Evolutionary conservation across 192 early-diverging fungal species (phyloP), one percentile per base, ranked within the genome.

Genomic region (Podila minutissima): DNA sequence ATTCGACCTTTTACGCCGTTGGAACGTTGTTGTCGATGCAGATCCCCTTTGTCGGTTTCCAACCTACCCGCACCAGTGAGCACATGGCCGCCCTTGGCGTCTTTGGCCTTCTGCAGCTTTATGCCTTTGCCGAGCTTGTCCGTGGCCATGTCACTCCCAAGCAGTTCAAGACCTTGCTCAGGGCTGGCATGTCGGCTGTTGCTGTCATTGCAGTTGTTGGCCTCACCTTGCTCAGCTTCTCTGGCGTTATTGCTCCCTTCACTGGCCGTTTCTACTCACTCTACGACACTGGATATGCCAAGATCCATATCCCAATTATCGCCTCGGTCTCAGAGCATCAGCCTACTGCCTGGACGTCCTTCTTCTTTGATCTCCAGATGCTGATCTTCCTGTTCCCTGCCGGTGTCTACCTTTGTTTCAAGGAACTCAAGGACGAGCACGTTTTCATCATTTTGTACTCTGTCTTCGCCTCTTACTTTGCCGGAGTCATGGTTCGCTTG

Each of bases 301-400:
- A 99, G 87, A 96, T 94, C 63, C 92, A 99, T 75, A 99, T 99
- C 84, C 98, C 98, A 0, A 99, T 99, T 74, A 99, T 99, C 82
- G 98, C 98, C 0, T 99, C 98, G 24, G 98, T 99, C 37, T 99
- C 98, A 8, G 98, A 99, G 84, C 98, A 99, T 86, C 98, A 99
- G 83, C 98, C 98, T 26, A 99, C 98, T 6, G 91, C 98, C 0
- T 99, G 98, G 98, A 91, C 98, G 13, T 95, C 97, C 28, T 98
- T 99, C 89, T 99, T 99, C 88, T 99, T 99, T 84, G 98, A 99
- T 82, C 89, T 99, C 32, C 93, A 98, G 65, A 87, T 98, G 85
- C 89, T 99, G n/a, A 94, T 99, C 71, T 93, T 94, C 73, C 78
- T 99, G 49, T 95, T 99, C 86, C 98, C 98, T 8, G 98, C 95